Evolutionary conservation across 2,329 filamentous ascomycete genomes (phyloP), one percentile per base, ranked within the genome.

Genomic region (Fonsecaea pugnacius): DNA sequence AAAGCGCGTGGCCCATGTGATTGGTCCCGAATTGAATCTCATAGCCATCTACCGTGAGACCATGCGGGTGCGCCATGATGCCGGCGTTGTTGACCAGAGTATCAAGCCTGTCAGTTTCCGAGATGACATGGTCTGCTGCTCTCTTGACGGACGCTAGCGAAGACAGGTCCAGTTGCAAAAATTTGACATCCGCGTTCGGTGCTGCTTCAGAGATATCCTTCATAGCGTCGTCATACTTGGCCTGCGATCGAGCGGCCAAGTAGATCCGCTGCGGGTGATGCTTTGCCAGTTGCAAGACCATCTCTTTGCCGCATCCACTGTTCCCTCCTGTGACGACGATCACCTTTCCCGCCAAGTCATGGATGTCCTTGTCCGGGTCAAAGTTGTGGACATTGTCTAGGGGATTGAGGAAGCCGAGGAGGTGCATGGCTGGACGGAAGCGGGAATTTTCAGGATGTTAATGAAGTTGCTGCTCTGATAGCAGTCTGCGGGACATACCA

Each of bases 251-350:
- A 2, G 83, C 83, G 10, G 79, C 83, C 64, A 87, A 79, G 74
- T 83, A 86, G 63, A 87, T 82, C 60, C 83, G 79, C 0, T 75
- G 74, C 1, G 85, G 83, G 6, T 76, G 72, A 70, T 86, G 84
- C 60, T 76, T 77, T n/a, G 80, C 80, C 50, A 85, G 76, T 58
- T 81, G 77, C 38, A 78, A 70, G 50, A 84, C 72, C 7, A 80
- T 79, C 68, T 82, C 78, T 71, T 77, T 78, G 36, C 81, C 81
- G 30, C 82, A 74, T 8, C 80, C 81, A 30, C 73, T 70, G 66
- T 81, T 83, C 32, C 80, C 83, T 59, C 83, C 84, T 2, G 83
- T 85, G 4, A 85, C 73, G 16, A 84, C 73, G 46, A 84, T 77
- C 7, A 83, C 78, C 65, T 83, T 85, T 48, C 78, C 80, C 1